These are phyloP conservation scores for Yamadazyma dushanensis DNA, from an alignment of 1,139 yeast genomes.

Conservation along the genomic window DNA sequence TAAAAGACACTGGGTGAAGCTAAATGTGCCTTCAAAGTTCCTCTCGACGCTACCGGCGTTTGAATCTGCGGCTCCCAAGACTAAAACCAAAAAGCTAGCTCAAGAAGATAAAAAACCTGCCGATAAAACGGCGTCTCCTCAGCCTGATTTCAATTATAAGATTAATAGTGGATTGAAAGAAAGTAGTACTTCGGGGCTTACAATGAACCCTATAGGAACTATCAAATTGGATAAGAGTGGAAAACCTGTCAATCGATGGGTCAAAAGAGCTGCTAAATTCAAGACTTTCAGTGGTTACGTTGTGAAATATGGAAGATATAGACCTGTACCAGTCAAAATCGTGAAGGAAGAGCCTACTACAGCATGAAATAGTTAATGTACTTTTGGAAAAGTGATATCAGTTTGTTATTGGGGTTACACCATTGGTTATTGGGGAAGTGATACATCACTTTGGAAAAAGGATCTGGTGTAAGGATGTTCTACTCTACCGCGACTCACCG, in stretches of 20 bases:
- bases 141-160: slow-evolving; percentile 20
- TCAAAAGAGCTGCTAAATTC: slow-evolving; percentile 43
- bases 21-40: slow-evolving; percentile 30
- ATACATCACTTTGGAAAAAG: too few species aligned
- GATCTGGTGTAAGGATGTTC: too few species aligned
- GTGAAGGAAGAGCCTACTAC: background rate
- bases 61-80: slow-evolving; percentile 30
- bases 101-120: slow-evolving; percentile 27
- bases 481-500: too few species aligned
- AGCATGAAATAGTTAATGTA: too few species aligned
- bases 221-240: slow-evolving; percentile 49
- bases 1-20: slow-evolving; percentile 34
- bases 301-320: slow-evolving; percentile 32
- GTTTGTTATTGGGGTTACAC: too few species aligned
- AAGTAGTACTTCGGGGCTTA: slow-evolving; percentile 43
- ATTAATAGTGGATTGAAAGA: slow-evolving; percentile 46
- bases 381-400: too few species aligned
- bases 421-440: too few species aligned
- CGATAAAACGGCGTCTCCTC: slow-evolving; percentile 18
- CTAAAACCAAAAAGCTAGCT: slow-evolving; percentile 30
- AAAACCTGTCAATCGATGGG: slow-evolving; percentile 53
- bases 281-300: slow-evolving; percentile 64
- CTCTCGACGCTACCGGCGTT: slow-evolving; percentile 38
- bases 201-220: slow-evolving; percentile 34
- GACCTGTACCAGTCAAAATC: slow-evolving; percentile 12